Percentiles rank a stretch among this genome's conserved stretches.
phyloP scores from a whole-genome alignment of 345 rosid genomes.

The Populus tremula region DNA sequence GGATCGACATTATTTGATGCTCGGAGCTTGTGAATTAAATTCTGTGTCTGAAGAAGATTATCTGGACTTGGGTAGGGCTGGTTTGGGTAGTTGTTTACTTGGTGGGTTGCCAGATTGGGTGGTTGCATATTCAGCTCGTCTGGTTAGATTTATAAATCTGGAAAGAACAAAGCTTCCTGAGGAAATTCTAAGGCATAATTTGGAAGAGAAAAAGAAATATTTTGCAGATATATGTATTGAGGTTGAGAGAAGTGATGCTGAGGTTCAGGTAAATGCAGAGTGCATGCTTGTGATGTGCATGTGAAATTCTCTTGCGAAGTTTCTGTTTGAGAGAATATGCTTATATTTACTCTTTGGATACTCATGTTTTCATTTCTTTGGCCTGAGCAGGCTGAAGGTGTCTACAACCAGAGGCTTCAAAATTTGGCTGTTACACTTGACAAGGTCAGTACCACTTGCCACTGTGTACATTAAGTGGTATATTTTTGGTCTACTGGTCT shows the following conservation, averaged over 20 bases:
- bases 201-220: slow-evolving; percentile 90
- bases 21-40: slow-evolving; percentile 81
- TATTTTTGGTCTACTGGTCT: too few relatives aligned
- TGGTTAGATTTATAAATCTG: slow-evolving; percentile 89
- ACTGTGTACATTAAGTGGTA: not conserved
- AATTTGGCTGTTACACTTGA: slow-evolving; percentile 97
- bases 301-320: not conserved
- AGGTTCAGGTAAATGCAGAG: slow-evolving; percentile 73
- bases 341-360: slow-evolving; percentile 16
- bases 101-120: slow-evolving; percentile 98
- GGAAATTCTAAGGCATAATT: slow-evolving; percentile 83
- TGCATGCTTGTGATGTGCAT: not conserved
- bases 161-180: slow-evolving; percentile 97
- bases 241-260: slow-evolving; percentile 97
- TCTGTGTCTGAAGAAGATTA: slow-evolving; percentile 93
- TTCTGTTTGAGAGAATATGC: slow-evolving; percentile 4
- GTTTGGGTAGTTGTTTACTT: slow-evolving; percentile 94
- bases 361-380: slow-evolving; percentile 22
- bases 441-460: slow-evolving; percentile 56
- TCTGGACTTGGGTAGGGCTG: slow-evolving; percentile 95
- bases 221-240: slow-evolving; percentile 69
- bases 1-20: slow-evolving; percentile 80
- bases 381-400: slow-evolving; percentile 89
- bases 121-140: slow-evolving; percentile 89
- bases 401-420: slow-evolving; percentile 99